Base-by-base conservation (phyloP, 805 yeast species). In the Wickerhamiella bombiphila region DNA sequence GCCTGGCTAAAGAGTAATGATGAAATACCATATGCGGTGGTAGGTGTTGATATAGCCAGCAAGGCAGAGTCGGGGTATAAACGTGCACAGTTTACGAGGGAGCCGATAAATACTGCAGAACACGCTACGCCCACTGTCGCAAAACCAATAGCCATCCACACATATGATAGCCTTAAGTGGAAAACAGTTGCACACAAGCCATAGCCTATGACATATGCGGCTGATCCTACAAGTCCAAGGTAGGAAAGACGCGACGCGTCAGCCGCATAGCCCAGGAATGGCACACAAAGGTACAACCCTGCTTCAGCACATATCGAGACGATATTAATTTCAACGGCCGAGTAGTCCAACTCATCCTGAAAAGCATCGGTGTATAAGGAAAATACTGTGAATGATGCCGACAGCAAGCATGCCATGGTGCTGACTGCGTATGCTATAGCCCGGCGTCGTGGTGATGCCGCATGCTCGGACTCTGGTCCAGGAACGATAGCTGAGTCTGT, bases 271-370 rank as follows among this genome's bases (percentile, higher is more conserved):
- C 96, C 96, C 31, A 85, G 57, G 0, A 77, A 51, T 0, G 97
- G 96, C 5, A 88, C 71, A 7, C 88, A 75, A 37, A 83, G 55
- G 54, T 88, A 91, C 72, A 81, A 73, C 2, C 96, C 96, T 42
- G 80, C 55, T 21, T 80, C 76, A 28, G 81, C 74, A 18, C 70
- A 63, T 21, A 83, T 76, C 3, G 93, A 79, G 9, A 88, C 73
- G 39, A 74, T 57, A 58, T 88, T 91, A 54, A 73, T 65, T 49
- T 74, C 67, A 37, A 80, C 62, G 46, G 82, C 82, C 1, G 75
- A 57, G 50, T 79, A 75, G 2, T 72, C 68, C 34, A 79, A 59
- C n/a, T 61, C 54, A 9, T 59, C 53, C 41, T 73, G 74, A 54
- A 91, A 71, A 13, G 76, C 70, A 15, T 78, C 69, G 4, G 94